phyloP scores from a whole-genome alignment of 2,329 filamentous ascomycete genomes.

The Cercospora citrullina region DNA sequence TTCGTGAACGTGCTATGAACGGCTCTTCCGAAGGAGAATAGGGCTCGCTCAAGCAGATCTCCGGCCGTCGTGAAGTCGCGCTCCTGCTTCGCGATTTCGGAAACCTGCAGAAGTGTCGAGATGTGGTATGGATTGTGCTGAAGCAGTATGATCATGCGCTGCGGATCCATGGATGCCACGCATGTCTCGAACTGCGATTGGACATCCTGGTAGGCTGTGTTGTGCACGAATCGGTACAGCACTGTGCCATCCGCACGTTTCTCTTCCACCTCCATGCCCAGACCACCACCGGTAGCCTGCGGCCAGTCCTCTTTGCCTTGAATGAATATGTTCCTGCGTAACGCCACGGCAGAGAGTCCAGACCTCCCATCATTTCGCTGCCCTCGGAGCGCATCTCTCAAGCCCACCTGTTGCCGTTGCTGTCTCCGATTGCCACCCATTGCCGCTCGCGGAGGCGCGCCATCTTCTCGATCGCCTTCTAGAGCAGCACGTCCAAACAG shows the following conservation, averaged over 20 bases:
- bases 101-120: constrained; percentile 89
- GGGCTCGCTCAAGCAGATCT: constrained; percentile 83
- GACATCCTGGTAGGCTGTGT: constrained; percentile 67
- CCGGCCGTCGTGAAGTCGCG: constrained; percentile 82
- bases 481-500: constrained; percentile 67
- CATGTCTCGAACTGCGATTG: constrained; percentile 75
- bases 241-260: constrained; percentile 59
- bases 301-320: constrained; percentile 89
- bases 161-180: constrained; percentile 81
- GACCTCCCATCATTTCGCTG: constrained; percentile 58
- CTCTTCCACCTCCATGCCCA: constrained; percentile 74
- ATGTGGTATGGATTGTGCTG: constrained; percentile 83
- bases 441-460: constrained; percentile 39
- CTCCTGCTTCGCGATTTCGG: constrained; percentile 87
- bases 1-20: constrained; percentile 79
- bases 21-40: constrained; percentile 91
- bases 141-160: constrained; percentile 75
- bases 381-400: constrained; percentile 55
- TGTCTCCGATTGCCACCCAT: constrained; percentile 37
- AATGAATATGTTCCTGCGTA: constrained; percentile 79
- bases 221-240: constrained; percentile 78
- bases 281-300: constrained; percentile 71
- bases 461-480: constrained; percentile 56
- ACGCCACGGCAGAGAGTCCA: constrained; percentile 69
- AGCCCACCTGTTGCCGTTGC: constrained; percentile 56